Evolutionary conservation across 2,329 filamentous ascomycete genomes (phyloP).

Genomic region (Celoporthe dispersa): DNA sequence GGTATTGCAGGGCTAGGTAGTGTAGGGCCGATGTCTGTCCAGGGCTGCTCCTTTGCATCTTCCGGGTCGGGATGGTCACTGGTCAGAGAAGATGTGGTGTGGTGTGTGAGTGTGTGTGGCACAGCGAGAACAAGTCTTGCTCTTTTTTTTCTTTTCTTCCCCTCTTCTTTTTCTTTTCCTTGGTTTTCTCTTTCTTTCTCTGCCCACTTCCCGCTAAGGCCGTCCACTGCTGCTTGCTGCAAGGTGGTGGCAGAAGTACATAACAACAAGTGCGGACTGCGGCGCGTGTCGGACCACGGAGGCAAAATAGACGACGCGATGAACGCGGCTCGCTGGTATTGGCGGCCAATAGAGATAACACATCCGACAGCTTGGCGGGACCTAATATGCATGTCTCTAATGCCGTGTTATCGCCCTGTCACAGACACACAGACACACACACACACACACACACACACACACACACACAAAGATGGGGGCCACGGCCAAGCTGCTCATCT

Average conservation of each 20-base stretch:
- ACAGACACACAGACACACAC: conserved; percentile 1
- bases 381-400: conserved; percentile 13
- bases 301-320: not conserved
- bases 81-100: not conserved
- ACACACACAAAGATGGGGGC: not conserved
- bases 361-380: conserved; percentile 7
- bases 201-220: not conserved
- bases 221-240: not conserved
- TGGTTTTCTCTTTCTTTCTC: no score
- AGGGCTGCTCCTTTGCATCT: conserved; percentile 6
- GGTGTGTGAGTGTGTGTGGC: not conserved
- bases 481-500: not conserved
- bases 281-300: not conserved
- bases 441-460: not conserved
- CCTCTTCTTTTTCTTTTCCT: no score
- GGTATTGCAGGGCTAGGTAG: not conserved
- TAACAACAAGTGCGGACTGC: not conserved
- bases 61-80: not conserved
- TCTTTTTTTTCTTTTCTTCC: no score
- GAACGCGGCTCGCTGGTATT: not conserved
- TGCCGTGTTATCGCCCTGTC: conserved; percentile 19
- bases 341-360: conserved; percentile 7
- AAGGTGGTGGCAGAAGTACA: not conserved
- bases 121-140: not conserved
- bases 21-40: conserved; percentile 1